Base-by-base conservation (phyloP, 2,329 filamentous ascomycete genomes). In the Pestalotiopsis sp. region DNA sequence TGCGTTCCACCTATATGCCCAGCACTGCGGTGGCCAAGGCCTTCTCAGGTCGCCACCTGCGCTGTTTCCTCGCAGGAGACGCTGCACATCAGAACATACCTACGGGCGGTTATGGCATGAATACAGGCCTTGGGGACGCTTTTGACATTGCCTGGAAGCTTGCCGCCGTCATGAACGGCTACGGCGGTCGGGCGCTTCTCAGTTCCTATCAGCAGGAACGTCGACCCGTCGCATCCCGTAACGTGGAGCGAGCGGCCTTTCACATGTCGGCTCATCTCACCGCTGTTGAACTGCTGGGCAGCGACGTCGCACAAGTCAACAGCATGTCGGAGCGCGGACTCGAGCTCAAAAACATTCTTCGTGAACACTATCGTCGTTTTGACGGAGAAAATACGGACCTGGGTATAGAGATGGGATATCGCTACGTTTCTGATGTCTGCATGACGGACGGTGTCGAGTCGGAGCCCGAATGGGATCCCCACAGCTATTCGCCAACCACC, bases 121-220 rank as follows among this genome's bases (percentile, higher is more conserved):
- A 67, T 49, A 67, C 61, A 73, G 75, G 38, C 68, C 70, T 84
- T 65, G 70, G 77, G 11, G 82, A 85, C 67, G 82, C 77, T 0
- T 76, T 81, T 49, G 82, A 84, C 52, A 75, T 85, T 1, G 78
- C 80, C 1, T 84, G 82, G 82, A 84, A 84, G 71, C 68, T 84
- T 0, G 78, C 79, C 1, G 72, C 74, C 0, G 79, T 82, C 0
- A 25, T 82, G 0, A 72, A 69, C 0, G 74, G 77, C 0, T 57
- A 71, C 2, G 75, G 77, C 0, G 68, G 31, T 0, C 39, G 69
- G 3, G 68, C 57, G 0, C 66, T 84, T 1, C 72, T 83, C 13
- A 74, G 78, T 1, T 82, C 81, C 0, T 84, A 84, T 65, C 76
- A 80, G 13, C 66, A 59, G 0, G 83, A 85, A 71, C 74, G 83